Evolutionary conservation across 2,329 filamentous ascomycete genomes (phyloP), one percentile per base, ranked within the genome.

Genomic region (Neospermospora avenae): DNA sequence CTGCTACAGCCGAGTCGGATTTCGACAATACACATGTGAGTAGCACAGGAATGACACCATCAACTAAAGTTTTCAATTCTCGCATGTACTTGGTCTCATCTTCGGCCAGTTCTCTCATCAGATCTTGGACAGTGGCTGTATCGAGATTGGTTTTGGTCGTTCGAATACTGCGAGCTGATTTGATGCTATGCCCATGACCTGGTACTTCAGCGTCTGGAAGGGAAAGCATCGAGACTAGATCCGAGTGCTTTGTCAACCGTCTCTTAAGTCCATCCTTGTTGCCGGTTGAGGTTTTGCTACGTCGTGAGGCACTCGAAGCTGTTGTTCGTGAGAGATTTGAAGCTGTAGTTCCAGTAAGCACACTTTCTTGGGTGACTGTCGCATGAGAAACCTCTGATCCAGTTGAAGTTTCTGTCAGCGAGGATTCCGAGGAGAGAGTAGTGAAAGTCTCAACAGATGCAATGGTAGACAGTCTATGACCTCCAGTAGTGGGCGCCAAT

Each of bases 41-140:
- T 1, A 99, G 81, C 2, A 98, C 93, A 0, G 95, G 95, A 58
- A 99, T 90, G 22, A 99, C 93, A 58, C 95, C 95, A 68, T 96
- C 93, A 7, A 98, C 93, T 34, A 99, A 77, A 0, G 95, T 97
- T 71, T 92, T 91, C 34, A 99, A 81, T 74, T 99, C 95, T 57
- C 93, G 84, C 75, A 89, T 88, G 71, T 98, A 99, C 67, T 95
- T 89, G 46, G 84, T 78, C 74, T 99, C 95, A 68, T 98, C 95
- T 4, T 88, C 84, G 11, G 84, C 80, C 64, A 99, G 86, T 70
- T 96, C 92, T 55, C 82, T 81, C 73, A 98, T 82, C 20, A 98
- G 78, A 64, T 93, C 91, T 22, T 84, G 80, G 11, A 91, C 80
- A 0, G 88, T 93, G 42, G 89, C 85, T 58, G 82, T 85, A 31